These are phyloP conservation scores for Mucor indicus DNA, from an alignment of 371 early-diverging fungal species.

Conservation along the genomic window DNA sequence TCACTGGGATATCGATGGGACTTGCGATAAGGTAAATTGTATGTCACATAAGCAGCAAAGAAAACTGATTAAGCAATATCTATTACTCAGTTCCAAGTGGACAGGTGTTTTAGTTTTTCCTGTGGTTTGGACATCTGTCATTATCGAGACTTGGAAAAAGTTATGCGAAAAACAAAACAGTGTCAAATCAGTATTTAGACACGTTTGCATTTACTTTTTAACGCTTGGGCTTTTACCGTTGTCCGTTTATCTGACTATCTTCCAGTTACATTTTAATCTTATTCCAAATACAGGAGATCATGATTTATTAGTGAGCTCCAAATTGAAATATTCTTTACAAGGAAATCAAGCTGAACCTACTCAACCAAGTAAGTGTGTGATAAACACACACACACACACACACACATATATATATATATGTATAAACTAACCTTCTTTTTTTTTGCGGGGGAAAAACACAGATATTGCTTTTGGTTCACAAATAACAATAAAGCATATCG, in stretches of 20 bases:
- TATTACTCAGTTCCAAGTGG: slow-evolving; percentile 26
- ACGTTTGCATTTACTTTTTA: slow-evolving; percentile 55
- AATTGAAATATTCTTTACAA: slow-evolving; percentile 56
- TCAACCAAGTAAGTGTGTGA: slow-evolving; percentile 17
- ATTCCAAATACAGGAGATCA: slow-evolving; percentile 70
- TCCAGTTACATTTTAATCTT: slow-evolving; percentile 80
- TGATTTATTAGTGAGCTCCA: slow-evolving; percentile 76
- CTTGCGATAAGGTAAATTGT: slow-evolving; percentile 22
- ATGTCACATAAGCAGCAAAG: slow-evolving; percentile 63
- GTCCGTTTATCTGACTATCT: slow-evolving; percentile 72
- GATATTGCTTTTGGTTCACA: slow-evolving; percentile 82
- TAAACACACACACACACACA: background rate
- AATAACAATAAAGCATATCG: slow-evolving; percentile 72
- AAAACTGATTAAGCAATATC: background rate
- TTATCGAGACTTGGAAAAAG: slow-evolving; percentile 78
- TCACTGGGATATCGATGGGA: slow-evolving; percentile 53
- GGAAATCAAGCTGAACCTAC: slow-evolving; percentile 24
- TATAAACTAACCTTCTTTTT: background rate
- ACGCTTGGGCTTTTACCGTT: slow-evolving; percentile 80
- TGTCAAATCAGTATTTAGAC: slow-evolving; percentile 34
- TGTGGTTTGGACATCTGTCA: slow-evolving; percentile 55
- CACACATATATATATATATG: background rate
- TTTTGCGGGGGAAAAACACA: too few relatives aligned
- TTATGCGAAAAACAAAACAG: slow-evolving; percentile 66
- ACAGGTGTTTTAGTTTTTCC: slow-evolving; percentile 18